These are phyloP conservation scores for Aspergillus piperis DNA, from an alignment of 2,329 filamentous ascomycete species.

Conservation along the genomic window DNA sequence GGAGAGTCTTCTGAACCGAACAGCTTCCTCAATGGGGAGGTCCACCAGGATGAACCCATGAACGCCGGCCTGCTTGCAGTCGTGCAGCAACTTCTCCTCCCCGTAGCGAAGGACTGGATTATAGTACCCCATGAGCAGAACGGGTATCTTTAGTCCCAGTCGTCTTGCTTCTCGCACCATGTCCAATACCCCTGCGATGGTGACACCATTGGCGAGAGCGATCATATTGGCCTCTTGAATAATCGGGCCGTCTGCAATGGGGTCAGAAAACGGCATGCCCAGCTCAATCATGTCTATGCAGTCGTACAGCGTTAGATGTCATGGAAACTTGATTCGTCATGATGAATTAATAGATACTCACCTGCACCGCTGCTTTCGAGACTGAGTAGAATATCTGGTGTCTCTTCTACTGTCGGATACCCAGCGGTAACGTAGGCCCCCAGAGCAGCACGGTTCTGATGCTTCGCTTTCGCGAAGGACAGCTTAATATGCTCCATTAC, in stretches of 20 bases:
- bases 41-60: constrained; percentile 98
- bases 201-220: too few relatives aligned
- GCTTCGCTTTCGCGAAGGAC: constrained; percentile 55
- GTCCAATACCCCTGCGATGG: too few relatives aligned
- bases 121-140: constrained; percentile 97
- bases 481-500: constrained; percentile 53
- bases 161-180: too few relatives aligned
- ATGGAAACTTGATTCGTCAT: too few relatives aligned
- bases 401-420: constrained; percentile 76
- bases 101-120: constrained; percentile 91
- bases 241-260: background rate
- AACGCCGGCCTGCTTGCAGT: constrained; percentile 78
- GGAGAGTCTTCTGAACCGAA: constrained; percentile 85
- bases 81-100: constrained; percentile 77
- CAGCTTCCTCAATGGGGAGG: constrained; percentile 90
- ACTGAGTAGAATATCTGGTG: constrained; percentile 75
- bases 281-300: too few relatives aligned
- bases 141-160: constrained; percentile 72
- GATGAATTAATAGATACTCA: constrained; percentile 42
- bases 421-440: constrained; percentile 95
- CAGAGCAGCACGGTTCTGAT: constrained; percentile 67
- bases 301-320: too few relatives aligned
- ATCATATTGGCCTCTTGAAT: too few relatives aligned
- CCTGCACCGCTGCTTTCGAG: constrained; percentile 89
- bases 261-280: too few relatives aligned